phyloP scores from a whole-genome alignment of 768 basidiomycete species.

The Mycena belliarum region DNA sequence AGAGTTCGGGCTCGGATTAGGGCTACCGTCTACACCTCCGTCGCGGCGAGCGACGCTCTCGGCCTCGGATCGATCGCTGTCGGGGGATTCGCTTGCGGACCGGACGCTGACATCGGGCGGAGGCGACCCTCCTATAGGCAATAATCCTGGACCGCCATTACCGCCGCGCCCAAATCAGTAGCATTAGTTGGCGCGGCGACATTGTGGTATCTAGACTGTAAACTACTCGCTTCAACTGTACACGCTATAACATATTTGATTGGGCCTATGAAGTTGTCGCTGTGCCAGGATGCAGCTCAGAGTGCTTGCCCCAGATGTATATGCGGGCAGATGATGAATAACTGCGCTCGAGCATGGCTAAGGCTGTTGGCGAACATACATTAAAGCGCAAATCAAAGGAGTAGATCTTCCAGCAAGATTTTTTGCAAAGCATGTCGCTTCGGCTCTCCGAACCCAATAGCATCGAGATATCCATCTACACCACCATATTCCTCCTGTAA shows the following conservation, averaged over 20 bases:
- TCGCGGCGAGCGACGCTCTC: slow-evolving; percentile 18
- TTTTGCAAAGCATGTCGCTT: slow-evolving; percentile 16
- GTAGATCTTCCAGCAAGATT: slow-evolving; percentile 8
- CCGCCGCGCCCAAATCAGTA: slow-evolving; percentile 5
- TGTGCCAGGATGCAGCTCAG: no score
- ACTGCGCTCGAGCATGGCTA: no score
- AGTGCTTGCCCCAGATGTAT: no score
- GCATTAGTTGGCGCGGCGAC: not conserved
- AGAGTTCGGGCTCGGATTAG: slow-evolving; percentile 21
- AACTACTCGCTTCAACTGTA: slow-evolving; percentile 3
- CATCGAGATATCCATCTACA: slow-evolving; percentile 20
- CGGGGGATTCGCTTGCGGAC: not conserved
- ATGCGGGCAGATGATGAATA: no score
- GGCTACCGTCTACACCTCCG: slow-evolving; percentile 10
- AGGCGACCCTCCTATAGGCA: not conserved
- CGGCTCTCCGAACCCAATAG: slow-evolving; percentile 18
- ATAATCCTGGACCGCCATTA: slow-evolving; percentile 9
- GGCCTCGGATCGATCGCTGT: not conserved
- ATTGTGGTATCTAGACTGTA: slow-evolving; percentile 6
- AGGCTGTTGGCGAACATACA: no score
- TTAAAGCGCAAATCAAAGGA: no score
- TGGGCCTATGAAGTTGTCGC: no score
- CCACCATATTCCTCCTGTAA: slow-evolving; percentile 21
- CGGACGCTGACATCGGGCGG: not conserved
- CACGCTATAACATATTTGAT: not conserved